Percentiles rank a stretch among this genome's conserved stretches.
These are phyloP conservation scores for Colletotrichum trifolii DNA, from an alignment of 2,329 filamentous ascomycete species.

Conservation along the genomic window DNA sequence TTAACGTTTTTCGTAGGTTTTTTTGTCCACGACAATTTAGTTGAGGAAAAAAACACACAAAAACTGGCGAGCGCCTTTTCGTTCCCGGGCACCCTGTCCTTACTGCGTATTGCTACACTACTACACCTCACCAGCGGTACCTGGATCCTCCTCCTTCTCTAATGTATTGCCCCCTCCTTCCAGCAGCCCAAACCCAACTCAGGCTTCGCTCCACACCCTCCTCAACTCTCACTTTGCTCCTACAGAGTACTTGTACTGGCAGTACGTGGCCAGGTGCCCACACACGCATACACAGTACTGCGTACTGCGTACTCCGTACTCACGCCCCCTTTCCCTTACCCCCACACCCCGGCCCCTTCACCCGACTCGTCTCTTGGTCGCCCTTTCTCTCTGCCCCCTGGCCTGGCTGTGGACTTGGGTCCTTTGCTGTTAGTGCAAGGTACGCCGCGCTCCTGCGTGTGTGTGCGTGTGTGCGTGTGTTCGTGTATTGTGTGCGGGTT, in stretches of 20 bases:
- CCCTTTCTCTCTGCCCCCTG: conserved; percentile 11
- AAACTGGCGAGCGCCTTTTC: too few relatives aligned
- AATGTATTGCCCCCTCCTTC: conserved; percentile 3
- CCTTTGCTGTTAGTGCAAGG: too few relatives aligned
- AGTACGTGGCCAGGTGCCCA: too few relatives aligned
- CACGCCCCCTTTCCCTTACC: conserved; percentile 12
- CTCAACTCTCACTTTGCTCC: background rate
- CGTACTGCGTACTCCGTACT: background rate
- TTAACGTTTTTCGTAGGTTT: too few relatives aligned
- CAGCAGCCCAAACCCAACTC: conserved; percentile 30
- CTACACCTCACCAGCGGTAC: too few relatives aligned
- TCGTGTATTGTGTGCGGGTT: conserved; percentile 18
- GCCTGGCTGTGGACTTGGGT: background rate
- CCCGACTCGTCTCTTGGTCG: conserved; percentile 35
- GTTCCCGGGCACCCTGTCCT: too few relatives aligned
- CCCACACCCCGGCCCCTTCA: conserved; percentile 30
- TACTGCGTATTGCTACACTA: too few relatives aligned
- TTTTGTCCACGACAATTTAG: too few relatives aligned
- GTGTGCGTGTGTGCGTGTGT: conserved; percentile 21
- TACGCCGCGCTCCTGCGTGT: background rate
- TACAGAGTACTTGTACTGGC: too few relatives aligned
- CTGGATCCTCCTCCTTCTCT: background rate
- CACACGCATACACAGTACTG: too few relatives aligned
- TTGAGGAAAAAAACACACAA: too few relatives aligned
- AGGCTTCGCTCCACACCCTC: conserved; percentile 30